Base-by-base conservation (phyloP, 352 stramenopile species). In the Globisporangium emineosum region DNA sequence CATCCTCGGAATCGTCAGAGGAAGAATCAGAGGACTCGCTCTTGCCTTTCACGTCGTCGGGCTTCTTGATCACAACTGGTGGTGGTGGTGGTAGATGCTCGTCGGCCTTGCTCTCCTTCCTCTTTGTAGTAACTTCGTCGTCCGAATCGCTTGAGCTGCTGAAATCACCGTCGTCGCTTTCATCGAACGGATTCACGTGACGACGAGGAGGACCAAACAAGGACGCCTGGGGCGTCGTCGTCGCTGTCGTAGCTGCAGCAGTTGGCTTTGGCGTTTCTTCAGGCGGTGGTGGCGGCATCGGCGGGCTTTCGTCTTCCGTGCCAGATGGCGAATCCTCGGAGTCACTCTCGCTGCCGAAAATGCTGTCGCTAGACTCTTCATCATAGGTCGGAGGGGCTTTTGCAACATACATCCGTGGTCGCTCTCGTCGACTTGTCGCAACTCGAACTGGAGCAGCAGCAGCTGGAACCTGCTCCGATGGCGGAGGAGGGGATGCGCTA, bases 351-450 rank as follows among this genome's bases (percentile, higher is more conserved):
- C 86, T 94, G 45, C 83, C 87, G 66, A 93, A 90, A 30, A 96
- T 93, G 62, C 83, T 93, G 72, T 96, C 87, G 49, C 85, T 94
- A 2, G 87, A 96, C 65, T 95, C 87, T 12, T 90, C 82, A 64
- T 93, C 84, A 23, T 91, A 73, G 21, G 83, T 69, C 4, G 81
- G 86, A 13, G 73, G 71, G 12, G 83, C 68, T 52, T 78, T 89
- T 12, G 86, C 81, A 13, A 92, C 83, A 29, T 92, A 94, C 83
- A 95, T 93, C 33, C 75, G 75, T 15, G 87, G 87, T 30, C 87
- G 75, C 25, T 88, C 78, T 15, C 81, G 80, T 42, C 89, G 67
- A 17, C 47, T 53, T 29, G 47, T 54, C 2, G 19, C 47, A n/a
- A 27, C 30, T 29, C 37, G 60, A 15, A 89, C 78, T 43, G 87